Evolutionary conservation across 306 rosid genomes (phyloP), one percentile per base, ranked within the genome.

Genomic region (Malus asiatica): DNA sequence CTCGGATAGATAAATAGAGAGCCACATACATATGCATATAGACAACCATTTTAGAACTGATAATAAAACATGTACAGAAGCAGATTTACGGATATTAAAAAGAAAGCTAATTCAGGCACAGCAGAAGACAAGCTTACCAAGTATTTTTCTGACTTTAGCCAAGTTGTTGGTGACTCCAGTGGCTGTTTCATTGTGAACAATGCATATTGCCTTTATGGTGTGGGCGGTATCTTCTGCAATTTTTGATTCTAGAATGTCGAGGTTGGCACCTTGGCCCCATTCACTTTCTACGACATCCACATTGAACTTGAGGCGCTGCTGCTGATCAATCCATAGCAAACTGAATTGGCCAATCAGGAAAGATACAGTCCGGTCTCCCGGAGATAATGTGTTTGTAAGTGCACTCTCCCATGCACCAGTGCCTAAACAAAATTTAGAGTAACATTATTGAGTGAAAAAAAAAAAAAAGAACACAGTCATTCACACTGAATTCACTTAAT

Each of bases 331-430:
- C 99, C 99, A 96, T 32, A 96, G 98, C 88, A 96, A 84, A 84
- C 99, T 96, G 93, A 96, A 96, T 71, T 96, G 99, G 25, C 99
- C 99, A 19, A 96, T 96, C 83, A 89, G 87, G 84, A 96, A 96
- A 4, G 98, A 90, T 15, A 96, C 91, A 32, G 71, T 92, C 15
- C 98, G 88, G 79, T 96, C 99, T 63, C 99, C 98, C 0, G 99
- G 99, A 48, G 99, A 92, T 77, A 96, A 77, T 73, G 99, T 96
- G 86, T 96, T 96, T 68, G 99, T 96, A 68, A 96, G 93, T 71
- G 97, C 97, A 87, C 99, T 96, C 89, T 96, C 99, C 99, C 99
- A 96, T 70, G 99, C 99, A 70, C 99, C 99, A 78, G 99, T 96
- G 68, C 99, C 99, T 96, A 76, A 83, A 58, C 18, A 84, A 27